phyloP scores from a whole-genome alignment of 768 basidiomycete species.

The Termitomyces sp. region DNA sequence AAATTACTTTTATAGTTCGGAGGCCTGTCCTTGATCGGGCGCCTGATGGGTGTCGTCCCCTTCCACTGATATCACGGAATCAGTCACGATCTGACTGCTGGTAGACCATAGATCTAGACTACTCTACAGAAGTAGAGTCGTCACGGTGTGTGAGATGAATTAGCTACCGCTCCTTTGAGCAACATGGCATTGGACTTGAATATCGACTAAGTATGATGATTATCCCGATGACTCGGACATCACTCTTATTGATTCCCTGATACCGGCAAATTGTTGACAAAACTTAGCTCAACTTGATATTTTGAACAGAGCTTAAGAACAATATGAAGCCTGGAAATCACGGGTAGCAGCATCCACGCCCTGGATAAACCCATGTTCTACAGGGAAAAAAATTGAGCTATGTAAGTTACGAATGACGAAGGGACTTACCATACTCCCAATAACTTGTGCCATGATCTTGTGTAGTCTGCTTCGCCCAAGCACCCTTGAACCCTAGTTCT shows the following conservation, averaged over 20 bases:
- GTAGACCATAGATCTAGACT: too few species aligned
- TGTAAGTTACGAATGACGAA: not conserved
- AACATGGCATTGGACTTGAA: too few species aligned
- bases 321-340: slow-evolving; percentile 35
- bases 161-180: not conserved
- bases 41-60: not conserved
- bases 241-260: too few species aligned
- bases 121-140: not conserved
- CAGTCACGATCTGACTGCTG: too few species aligned
- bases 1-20: not conserved
- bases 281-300: not conserved
- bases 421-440: slow-evolving; percentile 66
- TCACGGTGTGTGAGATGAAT: not conserved
- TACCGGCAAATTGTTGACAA: not conserved
- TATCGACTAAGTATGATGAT: not conserved
- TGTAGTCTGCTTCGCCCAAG: slow-evolving; percentile 51
- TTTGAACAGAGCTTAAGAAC: slow-evolving; percentile 8
- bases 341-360: slow-evolving; percentile 42
- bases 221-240: not conserved
- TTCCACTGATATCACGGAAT: not conserved
- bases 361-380: slow-evolving; percentile 65
- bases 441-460: slow-evolving; percentile 44
- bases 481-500: slow-evolving; percentile 64
- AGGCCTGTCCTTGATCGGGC: not conserved
- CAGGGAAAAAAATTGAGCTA: not conserved